Evolutionary conservation across 257 asterid species (phyloP).

Genomic region (Solanum piurae): DNA sequence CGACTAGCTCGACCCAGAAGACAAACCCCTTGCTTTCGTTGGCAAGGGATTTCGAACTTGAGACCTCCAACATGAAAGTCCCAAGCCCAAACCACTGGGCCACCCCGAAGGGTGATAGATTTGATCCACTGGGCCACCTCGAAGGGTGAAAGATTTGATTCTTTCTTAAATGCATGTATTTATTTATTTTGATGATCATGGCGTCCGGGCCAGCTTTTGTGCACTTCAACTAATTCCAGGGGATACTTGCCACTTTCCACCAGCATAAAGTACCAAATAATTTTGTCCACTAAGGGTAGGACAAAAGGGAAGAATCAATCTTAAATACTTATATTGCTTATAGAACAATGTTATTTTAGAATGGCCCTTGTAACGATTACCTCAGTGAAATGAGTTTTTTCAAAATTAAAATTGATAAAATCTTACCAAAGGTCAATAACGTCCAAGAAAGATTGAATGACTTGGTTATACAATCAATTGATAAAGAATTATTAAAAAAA

Average conservation of each 20-base stretch:
- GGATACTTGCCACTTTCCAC: neutral
- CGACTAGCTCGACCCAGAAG: too few species aligned
- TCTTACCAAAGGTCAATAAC: neutral
- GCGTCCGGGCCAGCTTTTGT: neutral
- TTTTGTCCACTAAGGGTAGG: neutral
- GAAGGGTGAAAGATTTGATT: too few species aligned
- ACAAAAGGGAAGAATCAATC: neutral
- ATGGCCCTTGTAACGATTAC: neutral
- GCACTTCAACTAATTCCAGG: neutral
- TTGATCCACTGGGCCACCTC: too few species aligned
- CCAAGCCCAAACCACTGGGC: too few species aligned
- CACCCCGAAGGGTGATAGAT: too few species aligned
- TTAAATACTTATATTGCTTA: too few species aligned
- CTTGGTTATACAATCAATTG: neutral
- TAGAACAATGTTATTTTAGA: neutral
- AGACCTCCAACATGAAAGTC: too few species aligned
- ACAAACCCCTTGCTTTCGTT: too few species aligned
- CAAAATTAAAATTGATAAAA: neutral
- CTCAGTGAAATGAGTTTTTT: neutral
- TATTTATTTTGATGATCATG: neutral
- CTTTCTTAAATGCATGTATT: neutral
- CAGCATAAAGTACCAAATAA: too few species aligned
- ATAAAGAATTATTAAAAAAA: too few species aligned
- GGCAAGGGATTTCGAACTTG: too few species aligned
- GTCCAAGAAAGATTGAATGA: neutral